These are phyloP conservation scores for Anisodus tanguticus DNA, from an alignment of 257 asterid genomes.

Conservation along the genomic window DNA sequence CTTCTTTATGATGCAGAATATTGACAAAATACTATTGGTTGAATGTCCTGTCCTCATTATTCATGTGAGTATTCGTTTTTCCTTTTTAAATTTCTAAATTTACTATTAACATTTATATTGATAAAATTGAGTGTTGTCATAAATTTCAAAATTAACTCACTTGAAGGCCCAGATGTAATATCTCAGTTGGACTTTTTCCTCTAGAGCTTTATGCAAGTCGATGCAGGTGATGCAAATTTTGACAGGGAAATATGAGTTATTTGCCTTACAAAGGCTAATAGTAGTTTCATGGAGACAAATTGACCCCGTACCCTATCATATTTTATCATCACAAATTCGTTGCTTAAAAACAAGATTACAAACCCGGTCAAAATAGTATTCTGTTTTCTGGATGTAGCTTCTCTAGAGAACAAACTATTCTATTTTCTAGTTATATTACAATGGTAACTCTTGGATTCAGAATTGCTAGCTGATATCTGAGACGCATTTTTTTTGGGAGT, in stretches of 20 bases:
- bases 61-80: constrained; percentile 66
- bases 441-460: constrained; percentile 7
- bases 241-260: neutral
- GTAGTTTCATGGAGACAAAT: neutral
- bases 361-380: neutral
- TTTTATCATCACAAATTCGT: neutral
- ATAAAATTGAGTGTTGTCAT: constrained; percentile 1
- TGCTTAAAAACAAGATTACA: neutral
- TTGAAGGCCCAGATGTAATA: neutral
- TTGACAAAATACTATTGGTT: constrained; percentile 85
- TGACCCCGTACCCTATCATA: neutral
- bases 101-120: neutral
- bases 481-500: neutral
- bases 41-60: constrained; percentile 88
- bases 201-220: constrained; percentile 10
- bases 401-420: neutral
- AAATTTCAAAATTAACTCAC: neutral
- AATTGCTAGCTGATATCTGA: constrained; percentile 18
- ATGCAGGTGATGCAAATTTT: neutral
- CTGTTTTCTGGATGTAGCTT: neutral
- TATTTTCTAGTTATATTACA: neutral
- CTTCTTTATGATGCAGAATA: constrained; percentile 62
- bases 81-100: constrained; percentile 24
- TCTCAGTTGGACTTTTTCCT: neutral
- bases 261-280: neutral